Base-by-base conservation (phyloP, 495 filamentous ascomycete species). In the Tirmania nivea region DNA sequence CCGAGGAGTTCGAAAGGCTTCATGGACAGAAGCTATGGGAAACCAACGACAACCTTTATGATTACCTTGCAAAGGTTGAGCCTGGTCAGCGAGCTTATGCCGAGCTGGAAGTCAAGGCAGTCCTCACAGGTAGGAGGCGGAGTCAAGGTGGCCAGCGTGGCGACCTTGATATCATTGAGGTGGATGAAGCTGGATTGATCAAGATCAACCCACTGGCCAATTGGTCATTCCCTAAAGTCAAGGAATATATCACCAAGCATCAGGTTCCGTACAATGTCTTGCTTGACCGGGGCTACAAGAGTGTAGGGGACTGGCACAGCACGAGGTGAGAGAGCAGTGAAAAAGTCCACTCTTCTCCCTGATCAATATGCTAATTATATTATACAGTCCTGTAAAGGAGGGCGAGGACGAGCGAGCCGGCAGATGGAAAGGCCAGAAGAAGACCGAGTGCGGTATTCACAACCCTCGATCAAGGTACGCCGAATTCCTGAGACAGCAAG, bases 161-260 rank as follows among this genome's bases (percentile, higher is more conserved):
- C 49, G 78, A 81, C 59, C 76, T 97, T 48, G 79, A 83, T 59
- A 80, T 97, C 66, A 75, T 97, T 58, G 90, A 96, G 66, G 73
- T 95, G 11, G 87, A 94, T 63, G 88, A 94, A 53, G 80, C 82
- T 49, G 88, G 88, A 45, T 72, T 96, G 51, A 77, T 96, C 76
- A 97, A 97, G 72, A 78, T 97, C 74, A 97, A 97, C 71, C 92
- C 90, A n/a, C 73, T 97, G 47, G 88, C 86, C 59, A 92, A 92
- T 73, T 97, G 90, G 90, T 73, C 78, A 42, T 96, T 96, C 68
- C 69, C 78, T 53, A 83, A 95, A 65, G 90, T 97, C 48, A 78
- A 85, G 68, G 73, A 75, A 35, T 97, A 97, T 67, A 72, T 94
- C 72, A 73, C 77, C 53, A 79, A 81, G 57, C 75, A 94, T 70